Conservation (phyloP, 306 rosid genomes). For the Cercis canadensis region DNA sequence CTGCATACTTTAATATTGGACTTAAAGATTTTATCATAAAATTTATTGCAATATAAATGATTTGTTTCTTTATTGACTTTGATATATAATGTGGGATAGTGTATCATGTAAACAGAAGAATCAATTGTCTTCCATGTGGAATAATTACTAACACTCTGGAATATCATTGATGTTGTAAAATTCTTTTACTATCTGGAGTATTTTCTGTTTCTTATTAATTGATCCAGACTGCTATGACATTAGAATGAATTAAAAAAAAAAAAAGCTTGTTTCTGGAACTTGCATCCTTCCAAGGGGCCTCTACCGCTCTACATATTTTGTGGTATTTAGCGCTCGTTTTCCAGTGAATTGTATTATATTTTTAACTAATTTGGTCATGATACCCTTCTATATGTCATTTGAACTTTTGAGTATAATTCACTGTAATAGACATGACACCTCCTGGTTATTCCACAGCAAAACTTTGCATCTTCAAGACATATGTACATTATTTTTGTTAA, state of each 20-base stretch:
- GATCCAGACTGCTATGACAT: constrained; percentile 28
- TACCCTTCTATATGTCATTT: constrained; percentile 31
- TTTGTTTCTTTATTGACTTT: constrained; percentile 28
- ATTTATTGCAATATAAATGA: constrained; percentile 26
- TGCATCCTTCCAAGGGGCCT: constrained; percentile 1
- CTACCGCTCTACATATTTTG: not conserved
- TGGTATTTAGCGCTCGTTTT: constrained; percentile 13
- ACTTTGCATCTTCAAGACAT: constrained; percentile 28
- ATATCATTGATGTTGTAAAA: constrained; percentile 22
- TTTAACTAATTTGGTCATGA: constrained; percentile 21
- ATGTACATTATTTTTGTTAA: not conserved
- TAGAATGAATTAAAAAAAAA: not conserved
- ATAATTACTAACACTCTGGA: constrained; percentile 22
- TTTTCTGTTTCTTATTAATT: constrained; percentile 24
- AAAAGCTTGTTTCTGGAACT: not conserved
- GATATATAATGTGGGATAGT: not conserved
- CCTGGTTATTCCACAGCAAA: constrained; percentile 29
- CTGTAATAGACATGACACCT: constrained; percentile 30
- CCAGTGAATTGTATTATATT: not conserved
- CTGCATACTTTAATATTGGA: constrained; percentile 27
- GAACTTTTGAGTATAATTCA: constrained; percentile 26
- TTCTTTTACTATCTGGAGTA: constrained; percentile 1
- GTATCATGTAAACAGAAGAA: constrained; percentile 5
- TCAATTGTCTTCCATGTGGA: constrained; percentile 27
- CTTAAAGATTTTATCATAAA: not conserved